These are phyloP conservation scores for Pestalotiopsis fici DNA, from an alignment of 2,329 filamentous ascomycete genomes.

Conservation along the genomic window DNA sequence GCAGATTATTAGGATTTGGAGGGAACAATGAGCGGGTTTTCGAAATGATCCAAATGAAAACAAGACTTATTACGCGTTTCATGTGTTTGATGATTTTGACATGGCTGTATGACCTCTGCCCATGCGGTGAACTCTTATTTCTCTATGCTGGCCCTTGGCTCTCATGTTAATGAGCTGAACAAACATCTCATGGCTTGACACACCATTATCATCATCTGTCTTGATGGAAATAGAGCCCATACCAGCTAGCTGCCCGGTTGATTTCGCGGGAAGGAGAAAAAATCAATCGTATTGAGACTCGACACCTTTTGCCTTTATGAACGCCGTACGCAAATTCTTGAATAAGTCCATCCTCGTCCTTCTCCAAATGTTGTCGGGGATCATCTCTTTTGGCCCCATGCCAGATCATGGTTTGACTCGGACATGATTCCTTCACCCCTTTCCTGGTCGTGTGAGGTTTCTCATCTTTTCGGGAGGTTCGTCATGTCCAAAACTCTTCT, in stretches of 20 bases:
- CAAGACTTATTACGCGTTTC: neutral
- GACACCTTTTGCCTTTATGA: slow-evolving; percentile 20
- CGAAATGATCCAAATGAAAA: neutral
- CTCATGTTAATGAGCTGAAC: neutral
- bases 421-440: neutral
- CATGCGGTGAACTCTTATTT: slow-evolving; percentile 10
- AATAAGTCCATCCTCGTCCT: neutral
- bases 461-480: neutral
- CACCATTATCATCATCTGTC: slow-evolving; percentile 9
- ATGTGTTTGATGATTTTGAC: neutral
- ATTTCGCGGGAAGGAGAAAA: slow-evolving; percentile 5
- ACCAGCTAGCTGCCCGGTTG: slow-evolving; percentile 19
- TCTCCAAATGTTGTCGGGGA: neutral
- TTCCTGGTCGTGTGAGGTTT: neutral
- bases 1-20: slow-evolving; percentile 85
- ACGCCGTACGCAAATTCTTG: slow-evolving; percentile 26
- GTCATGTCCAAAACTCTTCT: neutral
- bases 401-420: neutral
- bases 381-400: neutral
- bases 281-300: slow-evolving; percentile 10
- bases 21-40: slow-evolving; percentile 32
- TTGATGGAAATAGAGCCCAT: slow-evolving; percentile 21
- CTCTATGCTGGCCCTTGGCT: slow-evolving; percentile 18
- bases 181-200: neutral
- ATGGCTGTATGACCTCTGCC: neutral